Evolutionary conservation across 2,329 filamentous ascomycete species (phyloP), one percentile per base, ranked within the genome.

Genomic region (Aspergillus tanneri): DNA sequence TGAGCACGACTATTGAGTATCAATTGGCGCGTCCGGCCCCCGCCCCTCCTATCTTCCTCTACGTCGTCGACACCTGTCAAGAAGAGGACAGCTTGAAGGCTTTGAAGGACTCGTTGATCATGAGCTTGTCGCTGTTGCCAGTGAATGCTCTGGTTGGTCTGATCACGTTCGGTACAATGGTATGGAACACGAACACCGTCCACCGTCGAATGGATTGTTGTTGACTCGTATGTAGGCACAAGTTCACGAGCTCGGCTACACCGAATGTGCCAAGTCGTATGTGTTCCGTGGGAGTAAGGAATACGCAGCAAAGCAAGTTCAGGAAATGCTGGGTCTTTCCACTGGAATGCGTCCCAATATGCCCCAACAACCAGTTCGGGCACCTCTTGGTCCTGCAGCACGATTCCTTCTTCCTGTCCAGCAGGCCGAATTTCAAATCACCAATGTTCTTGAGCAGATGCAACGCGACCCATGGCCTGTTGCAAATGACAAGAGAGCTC

Each of bases 381-480:
- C 86, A 32, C 81, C 84, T 57, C 80, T 88, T 70, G 88, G 90
- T 34, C 86, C 91, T 42, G 88, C 90, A 37, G 85, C 91, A 22
- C 83, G 93, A 55, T 99, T 99, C 77, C 79, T 99, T 43, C 80
- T 99, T 23, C 93, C 93, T 2, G 90, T 99, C 23, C 87, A 93
- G 64, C 90, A 96, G 70, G 95, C 90, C 65, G 93, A 99, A 72
- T 96, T 96, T 69, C 91, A 97, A 71, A 85, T 99, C 61, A 97
- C 92, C 41, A 97, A 96, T 69, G 89, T 90, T 19, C 80, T 99
- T 38, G 93, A 99, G 74, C 87, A 95, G 68, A 79, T 99, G 53
- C 93, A 97, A 72, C 95, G 89, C 72, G 93, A 99, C 62, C 93
- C 93, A 2, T 99, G 93, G 93, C 91, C 93, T 12, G 92, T 97